Evolutionary conservation across 352 stramenopile genomes (phyloP), one percentile per base, ranked within the genome.

Genomic region (Globisporangium irregulare): DNA sequence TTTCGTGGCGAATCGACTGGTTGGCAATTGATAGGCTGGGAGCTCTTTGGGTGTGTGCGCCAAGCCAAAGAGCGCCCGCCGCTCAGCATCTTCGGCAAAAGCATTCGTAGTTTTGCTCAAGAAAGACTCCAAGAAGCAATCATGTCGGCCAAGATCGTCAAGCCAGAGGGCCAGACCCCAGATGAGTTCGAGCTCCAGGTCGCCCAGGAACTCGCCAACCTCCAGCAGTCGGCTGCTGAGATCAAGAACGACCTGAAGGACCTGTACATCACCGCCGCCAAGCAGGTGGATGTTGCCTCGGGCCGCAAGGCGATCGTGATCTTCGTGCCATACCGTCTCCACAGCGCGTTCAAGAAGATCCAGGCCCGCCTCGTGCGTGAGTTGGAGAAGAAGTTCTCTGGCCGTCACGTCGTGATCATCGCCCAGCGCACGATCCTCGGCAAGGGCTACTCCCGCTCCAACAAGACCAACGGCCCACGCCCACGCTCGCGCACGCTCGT

Each of bases 301-400:
- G 89, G 85, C 82, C 97, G 96, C 77, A 99, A 99, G 85, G 98
- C 98, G 41, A 99, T 99, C 80, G 90, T 99, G 58, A 87, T 99
- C 73, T 99, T 99, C 82, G 98, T 99, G 72, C 98, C 98, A 15
- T 99, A 92, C 96, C 97, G 97, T 67, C 90, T 99, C 59, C 92
- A 99, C 73, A 97, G 95, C 73, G 87, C 89, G 65, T 99, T 99
- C 92, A 95, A 99, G 84, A 99, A 99, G 90, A 98, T 99, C 78
- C 98, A 99, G 79, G 82, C 88, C 36, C 92, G 94, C 73, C 92
- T 99, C 62, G 97, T 99, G 50, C 94, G 97, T 64, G 98, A 99
- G 85, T 83, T 99, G 57, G 97, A 99, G 90, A 99, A 99, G 94
- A 99, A 99, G 86, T 99, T 99, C 86, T 98, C 75, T 63, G 98